phyloP scores from a whole-genome alignment of 2,329 filamentous ascomycete species.

The Calonectria crousiana region DNA sequence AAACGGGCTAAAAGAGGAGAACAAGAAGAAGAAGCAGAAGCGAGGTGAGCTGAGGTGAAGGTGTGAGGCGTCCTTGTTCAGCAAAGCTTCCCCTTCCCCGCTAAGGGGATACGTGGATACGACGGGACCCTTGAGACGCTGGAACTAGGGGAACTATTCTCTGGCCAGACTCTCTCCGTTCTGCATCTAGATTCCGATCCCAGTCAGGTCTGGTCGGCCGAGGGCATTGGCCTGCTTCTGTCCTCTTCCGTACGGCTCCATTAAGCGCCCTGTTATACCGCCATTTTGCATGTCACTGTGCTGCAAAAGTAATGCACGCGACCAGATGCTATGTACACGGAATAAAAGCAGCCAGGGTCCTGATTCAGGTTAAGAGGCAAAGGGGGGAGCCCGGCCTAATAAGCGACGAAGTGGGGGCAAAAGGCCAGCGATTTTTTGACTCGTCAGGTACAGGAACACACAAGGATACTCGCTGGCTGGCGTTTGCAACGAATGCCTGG shows the following conservation, averaged over 20 bases:
- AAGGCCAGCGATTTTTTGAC: background rate
- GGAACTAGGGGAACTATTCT: background rate
- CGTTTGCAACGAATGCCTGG: background rate
- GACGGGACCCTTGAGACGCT: constrained; percentile 10
- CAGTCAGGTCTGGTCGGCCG: background rate
- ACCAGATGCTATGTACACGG: background rate
- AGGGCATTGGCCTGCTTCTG: background rate
- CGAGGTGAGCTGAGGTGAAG: constrained; percentile 23
- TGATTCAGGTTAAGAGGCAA: constrained; percentile 16
- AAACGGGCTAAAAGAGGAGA: background rate
- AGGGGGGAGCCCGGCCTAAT: background rate
- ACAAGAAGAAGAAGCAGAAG: background rate
- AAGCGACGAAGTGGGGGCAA: background rate
- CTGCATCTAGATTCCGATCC: background rate
- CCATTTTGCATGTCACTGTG: background rate
- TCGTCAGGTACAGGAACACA: background rate
- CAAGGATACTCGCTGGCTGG: background rate
- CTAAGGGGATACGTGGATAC: constrained; percentile 14
- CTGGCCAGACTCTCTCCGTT: background rate
- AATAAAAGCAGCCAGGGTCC: background rate
- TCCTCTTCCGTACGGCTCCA: background rate
- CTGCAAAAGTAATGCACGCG: constrained; percentile 9
- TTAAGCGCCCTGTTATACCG: background rate
- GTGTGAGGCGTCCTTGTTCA: constrained; percentile 11
- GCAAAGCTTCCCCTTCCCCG: constrained; percentile 27